phyloP scores from a whole-genome alignment of 305 asterid genomes.

The Euphrasia arctica region DNA sequence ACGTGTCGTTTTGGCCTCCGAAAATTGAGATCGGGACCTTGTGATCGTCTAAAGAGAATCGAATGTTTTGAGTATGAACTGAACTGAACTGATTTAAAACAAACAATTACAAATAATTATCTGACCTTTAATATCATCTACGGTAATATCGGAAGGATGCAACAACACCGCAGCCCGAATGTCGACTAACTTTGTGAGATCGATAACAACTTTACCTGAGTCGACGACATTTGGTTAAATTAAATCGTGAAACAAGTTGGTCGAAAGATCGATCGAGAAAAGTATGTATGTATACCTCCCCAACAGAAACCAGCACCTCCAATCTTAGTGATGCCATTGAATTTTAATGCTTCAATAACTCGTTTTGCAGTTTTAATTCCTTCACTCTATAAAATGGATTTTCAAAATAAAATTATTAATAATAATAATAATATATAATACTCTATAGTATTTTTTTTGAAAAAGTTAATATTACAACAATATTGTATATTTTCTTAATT shows the following conservation, averaged over 20 bases:
- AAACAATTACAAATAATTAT: neutral
- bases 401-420: neutral
- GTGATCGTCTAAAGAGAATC: neutral
- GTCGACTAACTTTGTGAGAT: conserved; percentile 35
- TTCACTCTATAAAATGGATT: conserved; percentile 30
- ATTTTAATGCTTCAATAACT: conserved; percentile 40
- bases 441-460: no score
- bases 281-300: conserved; percentile 40
- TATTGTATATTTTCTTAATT: no score
- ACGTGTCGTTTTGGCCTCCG: no score
- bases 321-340: conserved; percentile 39
- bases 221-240: neutral
- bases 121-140: conserved; percentile 45
- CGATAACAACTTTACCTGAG: conserved; percentile 49
- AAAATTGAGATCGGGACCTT: neutral
- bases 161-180: conserved; percentile 44
- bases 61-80: no score
- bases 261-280: neutral
- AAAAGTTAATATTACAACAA: no score
- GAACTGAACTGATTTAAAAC: no score
- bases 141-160: conserved; percentile 45
- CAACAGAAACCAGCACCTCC: conserved; percentile 63
- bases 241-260: no score
- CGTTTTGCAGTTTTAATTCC: conserved; percentile 39
- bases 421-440: neutral